These are phyloP conservation scores for Eremochloa ophiuroides DNA, from an alignment of 176 grass and related monocot species.

Conservation along the genomic window DNA sequence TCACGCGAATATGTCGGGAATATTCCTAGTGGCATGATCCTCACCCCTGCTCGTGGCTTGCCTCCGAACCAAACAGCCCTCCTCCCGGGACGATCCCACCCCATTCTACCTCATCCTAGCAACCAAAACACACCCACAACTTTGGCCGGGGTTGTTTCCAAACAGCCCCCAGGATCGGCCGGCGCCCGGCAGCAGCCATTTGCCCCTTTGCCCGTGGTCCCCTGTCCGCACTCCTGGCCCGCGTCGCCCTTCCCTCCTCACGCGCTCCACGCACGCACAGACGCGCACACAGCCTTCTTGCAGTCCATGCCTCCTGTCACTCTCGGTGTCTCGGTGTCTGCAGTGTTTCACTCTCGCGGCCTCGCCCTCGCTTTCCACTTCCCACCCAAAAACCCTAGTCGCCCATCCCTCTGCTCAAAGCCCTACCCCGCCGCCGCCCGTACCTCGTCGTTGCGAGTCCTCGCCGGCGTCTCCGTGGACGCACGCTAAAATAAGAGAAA, in stretches of 20 bases:
- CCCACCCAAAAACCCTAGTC: constrained; percentile 53
- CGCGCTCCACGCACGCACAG: constrained; percentile 35
- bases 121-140: no score
- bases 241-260: not conserved
- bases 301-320: not conserved
- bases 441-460: not conserved
- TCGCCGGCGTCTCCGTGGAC: constrained; percentile 22
- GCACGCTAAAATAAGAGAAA: not conserved
- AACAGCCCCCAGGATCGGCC: no score
- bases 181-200: not conserved
- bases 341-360: not conserved
- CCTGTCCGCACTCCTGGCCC: not conserved
- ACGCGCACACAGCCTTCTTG: not conserved
- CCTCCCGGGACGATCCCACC: no score
- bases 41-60: no score
- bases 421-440: constrained; percentile 12
- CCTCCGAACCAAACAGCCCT: no score
- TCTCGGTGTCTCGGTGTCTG: not conserved
- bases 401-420: constrained; percentile 11
- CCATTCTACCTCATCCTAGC: no score
- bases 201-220: not conserved
- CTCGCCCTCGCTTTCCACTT: not conserved
- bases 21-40: no score
- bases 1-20: no score
- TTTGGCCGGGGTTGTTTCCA: no score